Conservation (phyloP, 2,329 filamentous ascomycete genomes). For the Calonectria crousiana region DNA sequence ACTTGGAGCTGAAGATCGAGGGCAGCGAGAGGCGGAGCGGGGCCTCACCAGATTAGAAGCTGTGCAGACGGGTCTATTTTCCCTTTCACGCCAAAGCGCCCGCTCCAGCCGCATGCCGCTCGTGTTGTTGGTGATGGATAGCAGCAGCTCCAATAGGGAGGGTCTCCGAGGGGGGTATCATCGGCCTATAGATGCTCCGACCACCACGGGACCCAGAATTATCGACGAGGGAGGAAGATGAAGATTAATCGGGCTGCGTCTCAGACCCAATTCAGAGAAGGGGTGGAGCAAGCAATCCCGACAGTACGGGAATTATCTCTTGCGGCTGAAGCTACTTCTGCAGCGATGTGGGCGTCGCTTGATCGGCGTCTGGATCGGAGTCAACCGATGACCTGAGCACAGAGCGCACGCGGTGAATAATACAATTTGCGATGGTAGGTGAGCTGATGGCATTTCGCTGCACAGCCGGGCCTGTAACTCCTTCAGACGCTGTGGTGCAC, state of each 20-base stretch:
- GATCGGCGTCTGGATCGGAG: not conserved
- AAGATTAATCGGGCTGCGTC: not conserved
- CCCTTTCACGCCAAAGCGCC: not conserved
- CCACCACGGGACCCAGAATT: slow-evolving; percentile 18
- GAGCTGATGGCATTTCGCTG: not conserved
- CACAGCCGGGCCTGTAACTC: not conserved
- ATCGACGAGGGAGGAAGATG: not conserved
- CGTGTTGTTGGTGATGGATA: slow-evolving; percentile 28
- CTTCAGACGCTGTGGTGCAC: not conserved
- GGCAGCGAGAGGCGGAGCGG: slow-evolving; percentile 1
- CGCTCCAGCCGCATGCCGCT: slow-evolving; percentile 12
- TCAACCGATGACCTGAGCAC: not conserved
- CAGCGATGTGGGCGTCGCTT: not conserved
- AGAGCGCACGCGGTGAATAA: not conserved
- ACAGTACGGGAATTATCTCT: not conserved
- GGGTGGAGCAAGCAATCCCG: not conserved
- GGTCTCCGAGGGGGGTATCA: not conserved
- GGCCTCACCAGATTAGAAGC: slow-evolving; percentile 19
- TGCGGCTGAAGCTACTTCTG: not conserved
- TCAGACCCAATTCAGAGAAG: not conserved
- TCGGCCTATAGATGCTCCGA: not conserved
- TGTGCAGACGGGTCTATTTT: slow-evolving; percentile 3
- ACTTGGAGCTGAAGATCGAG: not conserved
- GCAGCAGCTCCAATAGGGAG: slow-evolving; percentile 9
- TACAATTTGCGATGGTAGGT: not conserved